Evolutionary conservation across 345 rosid genomes (phyloP), one percentile per base, ranked within the genome.

Genomic region (Cardamine occulta): DNA sequence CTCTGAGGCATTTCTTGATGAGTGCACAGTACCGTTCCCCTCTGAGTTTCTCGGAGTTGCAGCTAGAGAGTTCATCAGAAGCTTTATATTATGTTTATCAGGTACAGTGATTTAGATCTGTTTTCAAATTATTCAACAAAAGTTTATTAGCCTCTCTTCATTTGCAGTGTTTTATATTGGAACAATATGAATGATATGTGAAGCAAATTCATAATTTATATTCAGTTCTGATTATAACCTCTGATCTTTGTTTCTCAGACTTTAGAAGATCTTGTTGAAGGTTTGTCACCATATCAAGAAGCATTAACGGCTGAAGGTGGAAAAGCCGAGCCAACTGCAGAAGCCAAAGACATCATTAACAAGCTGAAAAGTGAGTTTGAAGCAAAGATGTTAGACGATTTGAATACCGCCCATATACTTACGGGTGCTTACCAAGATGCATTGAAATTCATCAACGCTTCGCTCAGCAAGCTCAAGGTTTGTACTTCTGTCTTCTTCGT

Each of bases 21-120:
- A 92, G 86, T 72, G 95, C 92, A 37, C 88, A 89, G 68, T 92
- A 95, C 64, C 86, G 96, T 0, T 92, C 99, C 80, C 93, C 96
- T 64, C 86, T 95, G 69, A 92, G 79, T 75, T 92, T 85, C 66
- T 75, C 88, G 1, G 70, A 81, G 39, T 39, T 40, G n/a, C 97
- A 89, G 78, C 79, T 95, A 79, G 97, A 95, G 69, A 74, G 82
- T 76, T 82, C 97, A 26, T 90, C 97, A 0, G 96, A 86, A 28
- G 83, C 87, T 48, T 70, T 91, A 13, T 92, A 85, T 76, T 90
- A 92, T 82, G 79, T 90, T 80, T 92, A 90, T 78, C 96, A 92
- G 93, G 99, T 95, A 44, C 44, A 15, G 23, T 21, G 23, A 1
- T 21, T 21, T 1, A 21, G 42, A 31, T 63, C 3, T 53, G 29